Percentiles rank a stretch among this genome's conserved stretches.
These are phyloP conservation scores for Dactylellina leptospora DNA, from an alignment of 2,329 filamentous ascomycete genomes.

Conservation along the genomic window DNA sequence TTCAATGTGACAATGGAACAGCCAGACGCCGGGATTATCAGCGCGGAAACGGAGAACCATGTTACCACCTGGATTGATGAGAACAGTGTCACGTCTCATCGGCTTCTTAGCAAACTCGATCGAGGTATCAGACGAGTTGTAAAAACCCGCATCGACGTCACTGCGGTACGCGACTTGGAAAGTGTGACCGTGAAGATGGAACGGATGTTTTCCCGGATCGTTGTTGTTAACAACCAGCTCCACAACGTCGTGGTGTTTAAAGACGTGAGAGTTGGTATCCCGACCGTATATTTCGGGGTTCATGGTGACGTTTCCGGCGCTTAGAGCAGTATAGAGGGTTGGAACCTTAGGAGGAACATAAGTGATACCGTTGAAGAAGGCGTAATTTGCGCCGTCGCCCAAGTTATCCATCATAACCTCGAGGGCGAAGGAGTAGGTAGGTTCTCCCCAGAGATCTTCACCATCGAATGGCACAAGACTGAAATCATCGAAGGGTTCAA, in stretches of 20 bases:
- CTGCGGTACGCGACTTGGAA: constrained; percentile 75
- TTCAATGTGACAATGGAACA: constrained; percentile 72
- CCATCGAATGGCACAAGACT: constrained; percentile 74
- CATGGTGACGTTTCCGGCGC: constrained; percentile 66
- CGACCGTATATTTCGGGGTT: constrained; percentile 72
- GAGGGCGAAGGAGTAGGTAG: constrained; percentile 72
- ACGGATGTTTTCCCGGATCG: constrained; percentile 63
- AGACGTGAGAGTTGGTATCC: constrained; percentile 67
- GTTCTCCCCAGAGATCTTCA: constrained; percentile 68
- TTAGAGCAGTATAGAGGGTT: constrained; percentile 78
- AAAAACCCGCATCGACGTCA: constrained; percentile 68
- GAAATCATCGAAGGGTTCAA: constrained; percentile 78
- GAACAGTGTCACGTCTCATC: constrained; percentile 74
- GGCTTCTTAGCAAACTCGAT: constrained; percentile 67
- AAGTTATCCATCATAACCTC: constrained; percentile 74
- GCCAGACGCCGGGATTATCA: constrained; percentile 70
- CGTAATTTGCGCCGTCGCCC: constrained; percentile 73
- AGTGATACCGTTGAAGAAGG: constrained; percentile 79
- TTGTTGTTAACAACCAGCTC: constrained; percentile 63
- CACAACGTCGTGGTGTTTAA: constrained; percentile 58
- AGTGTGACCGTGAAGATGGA: constrained; percentile 67
- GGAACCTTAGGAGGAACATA: constrained; percentile 80
- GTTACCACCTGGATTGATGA: constrained; percentile 72
- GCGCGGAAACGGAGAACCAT: constrained; percentile 74
- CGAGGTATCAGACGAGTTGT: constrained; percentile 63